phyloP scores from a whole-genome alignment of 371 early-diverging fungal species.

The Mucor mucedo region DNA sequence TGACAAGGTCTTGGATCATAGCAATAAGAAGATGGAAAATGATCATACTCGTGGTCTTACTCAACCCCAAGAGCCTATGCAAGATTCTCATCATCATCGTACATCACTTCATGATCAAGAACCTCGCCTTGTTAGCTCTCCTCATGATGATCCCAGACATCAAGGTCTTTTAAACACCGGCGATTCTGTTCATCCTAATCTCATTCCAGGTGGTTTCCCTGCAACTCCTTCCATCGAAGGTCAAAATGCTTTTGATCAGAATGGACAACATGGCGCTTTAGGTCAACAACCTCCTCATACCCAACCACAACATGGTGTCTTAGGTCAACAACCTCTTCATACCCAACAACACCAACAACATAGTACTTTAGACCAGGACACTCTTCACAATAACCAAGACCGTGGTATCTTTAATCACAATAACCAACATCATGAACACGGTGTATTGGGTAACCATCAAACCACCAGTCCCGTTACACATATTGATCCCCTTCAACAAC shows the following conservation, averaged over 20 bases:
- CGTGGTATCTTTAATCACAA: neutral
- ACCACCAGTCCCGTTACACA: neutral
- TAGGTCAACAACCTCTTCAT: no score
- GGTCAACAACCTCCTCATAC: neutral
- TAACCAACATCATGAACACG: neutral
- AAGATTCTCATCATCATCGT: constrained; percentile 2
- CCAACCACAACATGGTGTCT: neutral
- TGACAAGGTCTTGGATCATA: constrained; percentile 6
- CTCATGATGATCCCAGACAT: constrained; percentile 19
- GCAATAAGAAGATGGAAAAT: neutral
- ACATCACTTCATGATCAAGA: constrained; percentile 13
- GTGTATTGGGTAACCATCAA: neutral
- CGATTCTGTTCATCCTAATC: constrained; percentile 31
- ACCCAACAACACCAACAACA: no score
- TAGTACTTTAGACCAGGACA: no score
- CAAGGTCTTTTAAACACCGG: constrained; percentile 33
- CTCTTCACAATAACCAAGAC: neutral
- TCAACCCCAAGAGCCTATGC: neutral
- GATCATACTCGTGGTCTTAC: neutral
- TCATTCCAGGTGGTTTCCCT: constrained; percentile 14
- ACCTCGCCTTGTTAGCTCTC: constrained; percentile 14
- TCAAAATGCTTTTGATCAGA: neutral
- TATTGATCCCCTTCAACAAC: neutral
- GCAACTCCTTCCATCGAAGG: neutral
- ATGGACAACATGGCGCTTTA: neutral